These are phyloP conservation scores for Paraleonurus japonicus DNA, from an alignment of 257 asterid genomes.

Conservation along the genomic window DNA sequence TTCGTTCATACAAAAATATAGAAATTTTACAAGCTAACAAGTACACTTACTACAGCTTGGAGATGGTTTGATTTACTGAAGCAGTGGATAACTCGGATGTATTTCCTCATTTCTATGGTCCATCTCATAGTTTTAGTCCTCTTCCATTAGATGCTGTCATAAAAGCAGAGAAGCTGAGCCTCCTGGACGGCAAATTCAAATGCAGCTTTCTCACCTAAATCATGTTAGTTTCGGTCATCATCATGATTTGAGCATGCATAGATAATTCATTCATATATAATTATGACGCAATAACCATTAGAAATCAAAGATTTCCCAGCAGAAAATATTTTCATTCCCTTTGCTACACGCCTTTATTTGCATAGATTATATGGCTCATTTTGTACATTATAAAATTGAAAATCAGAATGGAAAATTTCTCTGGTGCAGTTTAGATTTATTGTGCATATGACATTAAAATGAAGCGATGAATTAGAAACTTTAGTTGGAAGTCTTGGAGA, in stretches of 20 bases:
- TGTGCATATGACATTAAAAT: no score
- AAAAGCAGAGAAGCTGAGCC: slow-evolving; percentile 63
- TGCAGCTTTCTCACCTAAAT: slow-evolving; percentile 51
- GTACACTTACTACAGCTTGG: slow-evolving; percentile 59
- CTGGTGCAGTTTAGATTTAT: no score
- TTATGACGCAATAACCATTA: neutral
- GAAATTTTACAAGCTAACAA: slow-evolving; percentile 14
- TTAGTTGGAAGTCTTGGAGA: no score
- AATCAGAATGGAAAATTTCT: no score
- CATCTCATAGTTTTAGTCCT: slow-evolving; percentile 70
- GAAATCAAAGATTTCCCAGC: slow-evolving; percentile 1
- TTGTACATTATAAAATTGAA: no score
- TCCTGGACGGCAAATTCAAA: slow-evolving; percentile 46
- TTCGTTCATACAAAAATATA: neutral
- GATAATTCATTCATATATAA: slow-evolving; percentile 4
- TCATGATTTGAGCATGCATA: neutral
- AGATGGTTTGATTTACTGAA: slow-evolving; percentile 74
- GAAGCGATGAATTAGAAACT: no score
- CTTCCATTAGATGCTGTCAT: slow-evolving; percentile 64
- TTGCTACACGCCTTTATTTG: neutral
- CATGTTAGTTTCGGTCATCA: neutral
- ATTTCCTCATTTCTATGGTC: slow-evolving; percentile 94
- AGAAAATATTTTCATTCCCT: neutral
- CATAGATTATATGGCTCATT: neutral
- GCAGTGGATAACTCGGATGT: slow-evolving; percentile 45